These are phyloP conservation scores for Erysimum cheiranthoides DNA, from an alignment of 345 rosid species.

Conservation along the genomic window DNA sequence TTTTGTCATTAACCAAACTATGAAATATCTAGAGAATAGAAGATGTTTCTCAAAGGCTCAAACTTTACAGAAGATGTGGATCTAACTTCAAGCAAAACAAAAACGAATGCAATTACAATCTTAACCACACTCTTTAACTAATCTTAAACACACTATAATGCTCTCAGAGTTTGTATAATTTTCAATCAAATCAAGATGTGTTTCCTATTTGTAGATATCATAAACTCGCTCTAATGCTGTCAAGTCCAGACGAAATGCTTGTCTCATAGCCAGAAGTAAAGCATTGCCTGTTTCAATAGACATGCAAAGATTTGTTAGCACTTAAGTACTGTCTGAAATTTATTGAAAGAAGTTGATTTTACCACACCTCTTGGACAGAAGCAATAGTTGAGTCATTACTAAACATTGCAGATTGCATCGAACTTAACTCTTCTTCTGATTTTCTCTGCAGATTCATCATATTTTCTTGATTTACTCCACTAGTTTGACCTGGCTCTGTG, in stretches of 20 bases:
- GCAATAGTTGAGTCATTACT: constrained; percentile 50
- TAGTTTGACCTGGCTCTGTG: constrained; percentile 29
- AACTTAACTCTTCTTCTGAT: constrained; percentile 55
- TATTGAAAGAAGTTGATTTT: neutral
- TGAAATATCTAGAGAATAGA: constrained; percentile 13
- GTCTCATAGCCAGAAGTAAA: constrained; percentile 73
- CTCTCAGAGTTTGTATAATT: neutral
- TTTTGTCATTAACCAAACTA: constrained; percentile 11
- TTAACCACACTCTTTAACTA: constrained; percentile 1
- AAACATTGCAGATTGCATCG: constrained; percentile 37
- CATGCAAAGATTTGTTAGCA: constrained; percentile 15
- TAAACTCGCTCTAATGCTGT: neutral
- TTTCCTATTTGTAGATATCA: constrained; percentile 12
- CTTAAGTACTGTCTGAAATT: neutral
- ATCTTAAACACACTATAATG: neutral
- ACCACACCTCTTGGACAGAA: constrained; percentile 44
- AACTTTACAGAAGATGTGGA: constrained; percentile 10
- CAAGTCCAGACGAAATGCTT: neutral
- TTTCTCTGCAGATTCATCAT: constrained; percentile 51
- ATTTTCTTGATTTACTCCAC: constrained; percentile 34
- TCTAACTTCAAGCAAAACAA: constrained; percentile 16
- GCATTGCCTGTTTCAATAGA: constrained; percentile 71
- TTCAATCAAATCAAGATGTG: constrained; percentile 10
- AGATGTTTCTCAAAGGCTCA: constrained; percentile 30
- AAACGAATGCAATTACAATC: constrained; percentile 11